Conservation (phyloP, 306 rosid species). For the Malus fusca region DNA sequence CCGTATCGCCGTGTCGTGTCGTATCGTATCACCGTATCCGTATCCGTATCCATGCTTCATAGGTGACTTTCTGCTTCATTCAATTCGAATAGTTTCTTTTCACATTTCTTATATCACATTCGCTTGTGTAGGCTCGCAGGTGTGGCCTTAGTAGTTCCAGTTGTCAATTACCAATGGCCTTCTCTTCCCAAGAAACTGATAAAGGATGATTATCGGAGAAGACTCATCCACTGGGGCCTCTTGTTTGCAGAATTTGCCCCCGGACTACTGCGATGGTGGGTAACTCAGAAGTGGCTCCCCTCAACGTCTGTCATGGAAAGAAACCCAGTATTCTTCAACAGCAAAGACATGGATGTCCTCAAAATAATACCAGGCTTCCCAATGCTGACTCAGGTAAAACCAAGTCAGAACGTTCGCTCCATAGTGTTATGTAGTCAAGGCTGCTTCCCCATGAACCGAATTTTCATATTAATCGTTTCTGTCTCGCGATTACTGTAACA, state of each 20-base stretch:
- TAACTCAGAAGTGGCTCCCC: slow-evolving; percentile 84
- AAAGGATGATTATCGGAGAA: slow-evolving; percentile 66
- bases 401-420: background rate
- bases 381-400: slow-evolving; percentile 73
- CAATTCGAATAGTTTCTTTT: background rate
- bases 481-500: background rate
- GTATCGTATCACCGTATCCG: no score
- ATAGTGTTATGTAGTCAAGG: background rate
- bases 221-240: slow-evolving; percentile 33
- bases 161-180: slow-evolving; percentile 77
- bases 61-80: background rate
- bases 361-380: slow-evolving; percentile 74
- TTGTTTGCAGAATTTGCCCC: slow-evolving; percentile 66
- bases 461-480: background rate
- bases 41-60: no score
- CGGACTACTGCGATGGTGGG: slow-evolving; percentile 69
- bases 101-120: slow-evolving; percentile 4
- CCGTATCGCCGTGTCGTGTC: no score
- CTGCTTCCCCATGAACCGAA: background rate
- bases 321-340: slow-evolving; percentile 69
- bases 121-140: slow-evolving; percentile 73
- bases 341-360: slow-evolving; percentile 63
- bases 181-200: slow-evolving; percentile 60
- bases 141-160: slow-evolving; percentile 72
- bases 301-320: slow-evolving; percentile 73